A percentile compares a stretch with the other conserved stretches of the same genome.
These are phyloP conservation scores for Alternaria dauci DNA, from an alignment of 2,329 filamentous ascomycete genomes.

Conservation along the genomic window DNA sequence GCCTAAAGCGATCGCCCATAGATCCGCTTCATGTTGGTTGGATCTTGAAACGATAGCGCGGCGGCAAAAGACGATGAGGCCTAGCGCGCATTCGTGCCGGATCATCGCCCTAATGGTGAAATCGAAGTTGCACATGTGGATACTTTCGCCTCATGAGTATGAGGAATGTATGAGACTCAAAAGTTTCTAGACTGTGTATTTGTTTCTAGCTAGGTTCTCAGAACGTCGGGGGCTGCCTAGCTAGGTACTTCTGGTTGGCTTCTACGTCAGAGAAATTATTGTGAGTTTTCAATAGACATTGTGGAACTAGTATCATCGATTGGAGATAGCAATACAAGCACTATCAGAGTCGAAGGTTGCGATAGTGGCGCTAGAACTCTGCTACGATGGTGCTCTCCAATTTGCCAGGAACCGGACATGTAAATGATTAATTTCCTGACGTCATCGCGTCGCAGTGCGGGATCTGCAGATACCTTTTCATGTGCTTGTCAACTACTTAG, in stretches of 20 bases:
- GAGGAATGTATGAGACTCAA: background rate
- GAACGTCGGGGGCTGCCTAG: no score
- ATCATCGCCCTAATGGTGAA: conserved; percentile 1
- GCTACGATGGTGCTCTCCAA: background rate
- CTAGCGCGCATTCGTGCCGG: conserved; percentile 14
- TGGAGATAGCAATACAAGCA: background rate
- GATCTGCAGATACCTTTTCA: background rate
- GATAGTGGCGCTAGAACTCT: background rate
- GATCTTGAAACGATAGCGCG: conserved; percentile 15
- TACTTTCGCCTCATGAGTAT: background rate
- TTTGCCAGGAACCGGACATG: background rate
- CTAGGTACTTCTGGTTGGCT: background rate
- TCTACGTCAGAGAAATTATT: background rate
- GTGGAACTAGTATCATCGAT: background rate
- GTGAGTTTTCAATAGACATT: background rate
- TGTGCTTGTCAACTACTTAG: background rate
- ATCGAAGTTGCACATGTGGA: background rate
- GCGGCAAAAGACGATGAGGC: background rate
- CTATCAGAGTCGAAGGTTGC: background rate
- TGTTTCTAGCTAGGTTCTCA: background rate
- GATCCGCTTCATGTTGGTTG: conserved; percentile 7
- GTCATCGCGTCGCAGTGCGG: background rate
- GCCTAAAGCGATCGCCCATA: conserved; percentile 15
- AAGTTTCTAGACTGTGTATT: background rate
- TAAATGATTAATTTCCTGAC: background rate